Base-by-base conservation (phyloP, 1,284 basidiomycete species). In the Apiotrichum porosum region DNA sequence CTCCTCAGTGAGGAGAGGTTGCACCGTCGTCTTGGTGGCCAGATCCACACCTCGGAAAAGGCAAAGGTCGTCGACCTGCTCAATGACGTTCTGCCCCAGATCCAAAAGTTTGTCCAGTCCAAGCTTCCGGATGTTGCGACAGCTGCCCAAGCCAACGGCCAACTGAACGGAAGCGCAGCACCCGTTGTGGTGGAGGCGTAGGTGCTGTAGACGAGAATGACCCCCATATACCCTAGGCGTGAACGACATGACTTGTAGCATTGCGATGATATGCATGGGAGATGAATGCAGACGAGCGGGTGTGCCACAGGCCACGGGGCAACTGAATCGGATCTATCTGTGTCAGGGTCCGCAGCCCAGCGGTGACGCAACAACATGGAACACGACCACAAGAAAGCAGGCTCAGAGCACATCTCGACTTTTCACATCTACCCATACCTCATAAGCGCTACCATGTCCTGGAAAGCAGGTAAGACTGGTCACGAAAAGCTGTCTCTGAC, bases 31-130 rank as follows among this genome's bases (percentile, higher is more conserved):
- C 51, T 71, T n/a, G 68, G 69, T 12, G 69, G 69, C 8, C 66
- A 71, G 47, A 60, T 74, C 22, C 42, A 57, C 34, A 65, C 65
- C 1, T 58, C 66, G 6, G 56, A 57, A 26, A 58, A 63, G 45
- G 60, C 68, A 3, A 68, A 69, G 51, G 66, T 71, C 12, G 68
- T 72, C 28, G 65, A 68, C 36, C 66, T 73, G 13, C 59, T 73
- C 6, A 58, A 63, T 41, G 61, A 68, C 26, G 58, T 62, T 3
- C 49, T 73, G 15, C 66, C 68, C 0, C 56, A 61, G 38, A 66
- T 73, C 51, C 58, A 69, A 44, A 42, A 46, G 22, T 73, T 71
- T 41, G 62, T 72, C 9, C 48, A 52, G n/a, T 45, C 54, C 15
- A 59, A 62, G 46, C 24, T 71, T 10, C 47, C 45, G 12, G 37